phyloP scores from a whole-genome alignment of 1,284 basidiomycete species.

The Schizopora paradoxa region DNA sequence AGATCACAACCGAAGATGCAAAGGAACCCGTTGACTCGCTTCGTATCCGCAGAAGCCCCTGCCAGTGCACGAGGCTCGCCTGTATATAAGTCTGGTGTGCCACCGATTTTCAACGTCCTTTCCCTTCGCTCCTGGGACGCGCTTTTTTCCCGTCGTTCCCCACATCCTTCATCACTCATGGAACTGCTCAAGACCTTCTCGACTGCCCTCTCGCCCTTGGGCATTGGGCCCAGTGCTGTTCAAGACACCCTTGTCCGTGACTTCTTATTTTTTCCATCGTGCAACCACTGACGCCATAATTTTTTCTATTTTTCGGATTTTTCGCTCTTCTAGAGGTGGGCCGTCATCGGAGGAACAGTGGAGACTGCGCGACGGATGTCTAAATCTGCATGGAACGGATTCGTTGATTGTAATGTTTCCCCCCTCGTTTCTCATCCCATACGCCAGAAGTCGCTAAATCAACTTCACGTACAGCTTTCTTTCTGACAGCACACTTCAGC shows the following conservation, averaged over 20 bases:
- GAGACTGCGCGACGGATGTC: conserved; percentile 70
- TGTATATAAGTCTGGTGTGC: no score
- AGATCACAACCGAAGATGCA: no score
- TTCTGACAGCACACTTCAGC: conserved; percentile 79
- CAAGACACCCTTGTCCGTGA: conserved; percentile 54
- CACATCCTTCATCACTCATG: conserved; percentile 33
- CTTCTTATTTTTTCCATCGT: neutral
- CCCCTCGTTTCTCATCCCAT: conserved; percentile 1
- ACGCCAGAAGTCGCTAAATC: conserved; percentile 9
- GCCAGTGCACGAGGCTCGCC: no score
- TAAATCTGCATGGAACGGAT: conserved; percentile 79
- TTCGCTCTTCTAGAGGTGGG: conserved; percentile 52
- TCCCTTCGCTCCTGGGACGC: no score
- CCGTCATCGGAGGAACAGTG: conserved; percentile 74
- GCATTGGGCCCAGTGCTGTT: conserved; percentile 49
- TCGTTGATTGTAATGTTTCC: conserved; percentile 61
- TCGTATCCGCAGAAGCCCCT: no score
- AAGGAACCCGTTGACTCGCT: no score
- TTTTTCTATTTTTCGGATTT: neutral
- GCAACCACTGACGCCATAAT: neutral
- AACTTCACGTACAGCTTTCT: conserved; percentile 54
- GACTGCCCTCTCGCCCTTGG: conserved; percentile 53
- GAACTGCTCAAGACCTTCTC: conserved; percentile 53
- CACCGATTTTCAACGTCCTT: no score
- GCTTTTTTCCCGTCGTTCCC: conserved; percentile 5